Base-by-base conservation (phyloP, 2,329 filamentous ascomycete species). In the Madurella fahalii region DNA sequence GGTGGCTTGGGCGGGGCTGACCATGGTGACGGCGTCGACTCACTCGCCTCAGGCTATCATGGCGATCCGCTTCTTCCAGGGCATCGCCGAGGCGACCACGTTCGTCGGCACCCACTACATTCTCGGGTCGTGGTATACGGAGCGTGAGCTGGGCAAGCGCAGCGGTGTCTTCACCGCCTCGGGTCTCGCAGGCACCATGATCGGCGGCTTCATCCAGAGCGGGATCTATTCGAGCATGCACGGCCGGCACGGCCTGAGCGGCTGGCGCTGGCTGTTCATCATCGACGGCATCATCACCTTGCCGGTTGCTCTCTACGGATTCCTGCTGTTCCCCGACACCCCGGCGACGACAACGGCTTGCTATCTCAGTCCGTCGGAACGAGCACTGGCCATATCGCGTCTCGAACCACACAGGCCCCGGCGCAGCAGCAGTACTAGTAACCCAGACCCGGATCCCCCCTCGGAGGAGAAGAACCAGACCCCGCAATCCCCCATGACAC, bases 1-100 rank as follows among this genome's bases (percentile, higher is more conserved):
- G 78, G 53, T 85, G 17, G 63, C 81, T 53, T 88, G 85, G 85
- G 83, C 79, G 2, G 72, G 74, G 0, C 68, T 88, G 25, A 87
- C 84, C 2, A 84, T 86, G 80, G 71, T 76, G 37, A 84, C 81
- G 1, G 81, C 80, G 1, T 73, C 76, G 2, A 75, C 71, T 0
- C 74, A 78, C 8, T 73, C 70, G 4, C 79, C 80, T 0, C 69
- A 75, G 56, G 68, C 77, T 43, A 82, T 85, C 63, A 83, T 83
- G 77, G 81, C 75, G 1, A 82, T 85, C 59, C 77, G 82, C 4
- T 78, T 79, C 68, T 77, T 80, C 63, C 74, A 77, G 61, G 81
- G 79, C 9, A 69, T 84, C 17, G 75, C 76, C 40, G 82, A 85
- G 65, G 74, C 78, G 0, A 77, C 73, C 12, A 82, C 79, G 0